Conservation (phyloP, 1,284 basidiomycete species). For the Sphaerobolus stellatus region DNA sequence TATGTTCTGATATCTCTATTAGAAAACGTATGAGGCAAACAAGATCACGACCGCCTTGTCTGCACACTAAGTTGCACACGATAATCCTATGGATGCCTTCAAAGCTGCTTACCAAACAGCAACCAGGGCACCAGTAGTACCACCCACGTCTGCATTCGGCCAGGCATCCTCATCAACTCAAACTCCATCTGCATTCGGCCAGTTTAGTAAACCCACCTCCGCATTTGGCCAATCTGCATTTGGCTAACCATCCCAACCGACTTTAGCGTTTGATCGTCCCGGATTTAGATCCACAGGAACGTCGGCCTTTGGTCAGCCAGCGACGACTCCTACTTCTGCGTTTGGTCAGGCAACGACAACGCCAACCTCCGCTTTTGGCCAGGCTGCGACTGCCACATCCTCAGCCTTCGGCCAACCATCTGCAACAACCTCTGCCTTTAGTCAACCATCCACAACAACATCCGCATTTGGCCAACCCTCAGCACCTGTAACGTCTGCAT, state of each 20-base stretch:
- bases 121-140: constrained; percentile 16
- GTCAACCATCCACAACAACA: constrained; percentile 34
- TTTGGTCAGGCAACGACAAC: constrained; percentile 34
- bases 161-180: no score
- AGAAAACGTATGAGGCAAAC: constrained; percentile 58
- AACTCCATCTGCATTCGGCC: constrained; percentile 24
- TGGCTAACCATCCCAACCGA: constrained; percentile 10
- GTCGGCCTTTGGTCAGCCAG: constrained; percentile 36
- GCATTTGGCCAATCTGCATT: constrained; percentile 47
- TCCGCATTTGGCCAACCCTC: constrained; percentile 39
- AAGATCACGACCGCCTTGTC: constrained; percentile 42
- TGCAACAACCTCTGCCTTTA: no score
- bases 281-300: no score
- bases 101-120: constrained; percentile 18
- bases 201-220: constrained; percentile 30
- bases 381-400: constrained; percentile 18
- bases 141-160: constrained; percentile 17
- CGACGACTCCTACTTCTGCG: no score
- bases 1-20: constrained; percentile 6
- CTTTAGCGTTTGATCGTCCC: no score
- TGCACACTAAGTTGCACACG: constrained; percentile 45
- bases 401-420: constrained; percentile 45
- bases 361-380: constrained; percentile 20
- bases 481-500: constrained; percentile 28
- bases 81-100: constrained; percentile 42